These are phyloP conservation scores for Mangifera indica DNA, from an alignment of 345 rosid genomes.

Conservation along the genomic window DNA sequence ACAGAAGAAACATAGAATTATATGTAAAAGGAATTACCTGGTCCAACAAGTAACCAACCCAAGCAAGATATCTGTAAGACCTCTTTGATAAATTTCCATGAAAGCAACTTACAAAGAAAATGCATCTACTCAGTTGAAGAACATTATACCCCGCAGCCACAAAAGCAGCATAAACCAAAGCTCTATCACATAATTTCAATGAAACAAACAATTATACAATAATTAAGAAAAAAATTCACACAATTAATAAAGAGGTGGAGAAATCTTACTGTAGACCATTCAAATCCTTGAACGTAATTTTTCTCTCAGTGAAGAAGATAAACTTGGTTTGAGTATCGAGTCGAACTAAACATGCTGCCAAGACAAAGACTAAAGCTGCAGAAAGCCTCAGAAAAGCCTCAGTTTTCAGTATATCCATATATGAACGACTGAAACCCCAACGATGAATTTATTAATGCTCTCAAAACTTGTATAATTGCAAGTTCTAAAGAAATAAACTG, in stretches of 20 bases:
- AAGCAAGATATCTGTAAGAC: constrained; percentile 29
- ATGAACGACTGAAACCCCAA: no score
- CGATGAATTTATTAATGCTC: no score
- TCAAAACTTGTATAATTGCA: no score
- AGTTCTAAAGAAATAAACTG: no score
- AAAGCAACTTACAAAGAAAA: constrained; percentile 20
- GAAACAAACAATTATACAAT: no score
- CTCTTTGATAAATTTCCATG: constrained; percentile 18
- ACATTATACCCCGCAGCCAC: constrained; percentile 58
- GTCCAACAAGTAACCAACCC: constrained; percentile 53
- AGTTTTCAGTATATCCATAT: constrained; percentile 22
- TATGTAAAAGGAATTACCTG: constrained; percentile 46
- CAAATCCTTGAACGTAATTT: constrained; percentile 48
- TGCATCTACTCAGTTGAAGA: constrained; percentile 45
- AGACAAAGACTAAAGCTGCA: constrained; percentile 34
- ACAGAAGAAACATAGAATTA: not conserved
- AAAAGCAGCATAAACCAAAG: constrained; percentile 41
- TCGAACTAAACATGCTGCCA: constrained; percentile 41
- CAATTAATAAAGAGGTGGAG: not conserved
- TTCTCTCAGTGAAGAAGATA: constrained; percentile 32
- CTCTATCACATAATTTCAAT: constrained; percentile 12
- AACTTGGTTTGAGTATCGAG: constrained; percentile 47
- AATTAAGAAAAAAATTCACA: not conserved
- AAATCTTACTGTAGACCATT: constrained; percentile 42
- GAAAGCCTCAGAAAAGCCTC: constrained; percentile 46